Conservation (phyloP, 2,329 filamentous ascomycete species). For the Claviceps humidiphila region DNA sequence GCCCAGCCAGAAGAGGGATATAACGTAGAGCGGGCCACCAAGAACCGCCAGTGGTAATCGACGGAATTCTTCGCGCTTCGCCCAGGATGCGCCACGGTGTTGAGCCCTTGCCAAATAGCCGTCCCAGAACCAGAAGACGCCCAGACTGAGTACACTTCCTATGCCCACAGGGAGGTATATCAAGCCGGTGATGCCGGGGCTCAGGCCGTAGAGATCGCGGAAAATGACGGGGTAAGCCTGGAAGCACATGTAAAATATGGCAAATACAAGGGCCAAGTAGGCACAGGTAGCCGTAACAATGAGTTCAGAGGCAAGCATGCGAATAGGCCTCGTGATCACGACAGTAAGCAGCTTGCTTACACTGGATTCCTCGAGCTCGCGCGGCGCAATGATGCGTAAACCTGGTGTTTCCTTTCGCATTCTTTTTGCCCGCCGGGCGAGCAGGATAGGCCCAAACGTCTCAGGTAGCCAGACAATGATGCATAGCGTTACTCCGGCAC, state of each 20-base stretch:
- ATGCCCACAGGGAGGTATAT: conserved; percentile 55
- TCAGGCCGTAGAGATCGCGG: conserved; percentile 46
- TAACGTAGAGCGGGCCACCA: conserved; percentile 52
- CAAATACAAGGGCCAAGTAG: conserved; percentile 60
- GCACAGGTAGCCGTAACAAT: conserved; percentile 58
- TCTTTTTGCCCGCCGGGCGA: conserved; percentile 42
- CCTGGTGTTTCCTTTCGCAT: conserved; percentile 43
- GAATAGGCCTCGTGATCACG: conserved; percentile 55
- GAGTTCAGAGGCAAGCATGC: conserved; percentile 60
- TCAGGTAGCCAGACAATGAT: conserved; percentile 50
- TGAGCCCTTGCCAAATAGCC: conserved; percentile 41
- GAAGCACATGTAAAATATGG: conserved; percentile 58
- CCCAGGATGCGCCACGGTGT: conserved; percentile 39
- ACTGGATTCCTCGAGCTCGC: conserved; percentile 49
- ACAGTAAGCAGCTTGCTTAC: conserved; percentile 46
- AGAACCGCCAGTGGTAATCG: conserved; percentile 59
- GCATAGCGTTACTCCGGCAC: conserved; percentile 48
- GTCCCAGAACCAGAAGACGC: conserved; percentile 55
- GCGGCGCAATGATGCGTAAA: conserved; percentile 39
- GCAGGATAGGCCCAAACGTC: conserved; percentile 46
- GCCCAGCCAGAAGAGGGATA: conserved; percentile 50
- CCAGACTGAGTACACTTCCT: conserved; percentile 45
- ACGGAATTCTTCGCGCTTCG: conserved; percentile 49
- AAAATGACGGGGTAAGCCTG: conserved; percentile 65
- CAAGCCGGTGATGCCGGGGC: conserved; percentile 50